phyloP scores from a whole-genome alignment of 768 basidiomycete species.

The Clavulina sp. region DNA sequence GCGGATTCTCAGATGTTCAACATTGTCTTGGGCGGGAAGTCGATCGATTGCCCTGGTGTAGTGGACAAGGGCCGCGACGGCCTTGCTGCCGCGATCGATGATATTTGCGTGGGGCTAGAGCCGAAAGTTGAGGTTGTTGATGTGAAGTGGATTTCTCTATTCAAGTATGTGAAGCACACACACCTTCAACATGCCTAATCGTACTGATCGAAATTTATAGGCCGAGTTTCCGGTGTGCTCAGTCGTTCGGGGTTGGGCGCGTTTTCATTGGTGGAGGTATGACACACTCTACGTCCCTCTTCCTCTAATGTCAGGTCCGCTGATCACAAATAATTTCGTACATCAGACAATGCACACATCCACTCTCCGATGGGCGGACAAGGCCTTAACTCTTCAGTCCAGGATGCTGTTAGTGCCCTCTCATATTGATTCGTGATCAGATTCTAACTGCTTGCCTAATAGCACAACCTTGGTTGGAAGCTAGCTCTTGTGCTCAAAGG shows the following conservation, averaged over 20 bases:
- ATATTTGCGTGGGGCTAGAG: no score
- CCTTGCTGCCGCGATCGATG: no score
- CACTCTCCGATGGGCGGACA: conserved; percentile 31
- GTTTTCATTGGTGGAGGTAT: conserved; percentile 33
- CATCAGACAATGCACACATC: conserved; percentile 31
- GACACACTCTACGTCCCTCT: conserved; percentile 2
- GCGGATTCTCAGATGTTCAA: no score
- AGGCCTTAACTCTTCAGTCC: conserved; percentile 24
- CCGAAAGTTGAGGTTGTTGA: no score
- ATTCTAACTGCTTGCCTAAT: not conserved
- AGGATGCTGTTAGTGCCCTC: conserved; percentile 21
- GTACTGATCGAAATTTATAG: no score
- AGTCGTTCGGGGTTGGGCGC: conserved; percentile 26
- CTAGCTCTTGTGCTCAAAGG: not conserved
- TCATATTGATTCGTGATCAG: not conserved
- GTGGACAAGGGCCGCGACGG: no score
- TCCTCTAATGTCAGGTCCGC: not conserved
- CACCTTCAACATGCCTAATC: no score
- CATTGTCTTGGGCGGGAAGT: no score
- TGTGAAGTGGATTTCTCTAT: not conserved
- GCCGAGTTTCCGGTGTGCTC: conserved; percentile 32
- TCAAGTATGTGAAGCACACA: conserved; percentile 3
- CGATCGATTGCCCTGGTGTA: no score
- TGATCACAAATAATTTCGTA: no score
- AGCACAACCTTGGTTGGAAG: not conserved